Conservation (phyloP, 164 flowering plant genomes). For the Macadamia tetraphylla region DNA sequence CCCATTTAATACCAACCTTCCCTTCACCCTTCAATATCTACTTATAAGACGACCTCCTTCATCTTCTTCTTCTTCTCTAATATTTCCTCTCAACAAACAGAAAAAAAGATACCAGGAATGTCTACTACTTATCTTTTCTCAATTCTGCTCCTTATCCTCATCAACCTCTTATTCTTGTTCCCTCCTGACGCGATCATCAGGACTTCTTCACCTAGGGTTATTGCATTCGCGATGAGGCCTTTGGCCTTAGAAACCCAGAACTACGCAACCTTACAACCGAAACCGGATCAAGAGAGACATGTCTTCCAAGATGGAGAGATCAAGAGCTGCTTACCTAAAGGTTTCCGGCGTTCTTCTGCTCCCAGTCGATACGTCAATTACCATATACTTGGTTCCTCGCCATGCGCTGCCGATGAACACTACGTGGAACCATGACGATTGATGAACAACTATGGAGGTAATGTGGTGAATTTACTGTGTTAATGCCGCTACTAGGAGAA, state of each 20-base stretch:
- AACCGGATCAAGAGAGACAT: constrained; percentile 12
- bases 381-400: constrained; percentile 27
- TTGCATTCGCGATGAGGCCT: constrained; percentile 3
- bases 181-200: constrained; percentile 19
- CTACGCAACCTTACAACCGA: constrained; percentile 21
- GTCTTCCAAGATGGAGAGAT: constrained; percentile 28
- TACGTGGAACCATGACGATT: constrained; percentile 9
- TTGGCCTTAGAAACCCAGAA: neutral
- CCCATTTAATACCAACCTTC: constrained; percentile 15
- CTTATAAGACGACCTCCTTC: neutral
- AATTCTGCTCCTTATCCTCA: constrained; percentile 15
- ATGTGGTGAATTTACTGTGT: no score
- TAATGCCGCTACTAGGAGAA: no score
- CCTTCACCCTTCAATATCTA: neutral
- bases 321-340: constrained; percentile 62
- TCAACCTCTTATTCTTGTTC: constrained; percentile 19
- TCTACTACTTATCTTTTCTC: constrained; percentile 8
- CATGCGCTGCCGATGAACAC: constrained; percentile 15
- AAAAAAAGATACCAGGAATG: constrained; percentile 11
- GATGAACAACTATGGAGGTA: no score
- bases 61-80: no score
- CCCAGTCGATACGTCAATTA: constrained; percentile 69
- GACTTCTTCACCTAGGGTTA: constrained; percentile 4
- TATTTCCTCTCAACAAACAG: neutral
- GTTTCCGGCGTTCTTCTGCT: constrained; percentile 52